Base-by-base conservation (phyloP, 2,329 filamentous ascomycete species). In the Pyrenophora teres region DNA sequence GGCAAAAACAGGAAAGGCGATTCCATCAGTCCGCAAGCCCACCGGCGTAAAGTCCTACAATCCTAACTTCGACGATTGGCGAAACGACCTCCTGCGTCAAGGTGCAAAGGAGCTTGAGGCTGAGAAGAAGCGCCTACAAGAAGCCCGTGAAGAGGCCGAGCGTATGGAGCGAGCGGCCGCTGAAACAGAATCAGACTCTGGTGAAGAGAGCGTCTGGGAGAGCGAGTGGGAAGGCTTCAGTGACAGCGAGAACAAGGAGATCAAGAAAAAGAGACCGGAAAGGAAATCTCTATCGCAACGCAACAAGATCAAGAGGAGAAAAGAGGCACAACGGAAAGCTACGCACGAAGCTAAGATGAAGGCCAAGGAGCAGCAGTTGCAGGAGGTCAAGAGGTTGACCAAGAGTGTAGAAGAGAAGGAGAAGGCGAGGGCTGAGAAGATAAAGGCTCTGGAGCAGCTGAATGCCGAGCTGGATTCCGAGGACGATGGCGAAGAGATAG, bases 201-300 rank as follows among this genome's bases (percentile, higher is more conserved):
- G 94, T 63, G 91, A 95, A 64, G 92, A 96, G 69, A 94, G 89
- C 40, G 92, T 90, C 12, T 97, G 92, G 91, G 93, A 96, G 77
- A 96, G 90, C 70, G 92, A 86, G 62, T 83, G 83, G 70, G 83
- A 90, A 49, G 84, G 82, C 8, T 77, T 80, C 53, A 79, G 76
- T 53, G 76, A 74, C 21, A 65, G 65, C 12, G 76, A 76, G 19
- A 70, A 71, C 13, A 87, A 90, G 56, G 78, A 83, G 68, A 76
- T 86, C 46, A 86, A 84, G 66, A 83, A 83, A 55, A 96, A 96
- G 78, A 81, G 87, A 53, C 88, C 90, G 2, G 83, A 90, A 74
- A 83, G 93, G 66, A 97, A 97, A 79, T 95, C 91, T 2, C 89
- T 87, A 43, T 81, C 85, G 0, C 90, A 97, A 75, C 82, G 92